Evolutionary conservation across 371 early-diverging fungal species (phyloP), one percentile per base, ranked within the genome.

Genomic region (Mucor lusitanicus): DNA sequence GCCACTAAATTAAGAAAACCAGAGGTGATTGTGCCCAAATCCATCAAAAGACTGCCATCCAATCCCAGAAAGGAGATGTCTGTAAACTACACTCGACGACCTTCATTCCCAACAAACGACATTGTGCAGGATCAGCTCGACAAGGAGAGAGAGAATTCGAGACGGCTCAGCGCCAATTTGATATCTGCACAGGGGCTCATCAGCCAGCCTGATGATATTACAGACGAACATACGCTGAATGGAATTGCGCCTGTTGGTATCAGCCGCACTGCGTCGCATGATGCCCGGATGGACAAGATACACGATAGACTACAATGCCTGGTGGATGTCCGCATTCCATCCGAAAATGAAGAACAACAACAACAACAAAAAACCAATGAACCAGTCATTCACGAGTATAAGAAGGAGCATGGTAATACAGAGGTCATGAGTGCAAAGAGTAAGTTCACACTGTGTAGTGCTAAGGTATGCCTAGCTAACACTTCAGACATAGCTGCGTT

Each of bases 151-250:
- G 71, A 70, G 60, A 70, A 68, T 11, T 59, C 71, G 11, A 54
- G 59, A 32, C 37, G 65, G 3, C 28, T 70, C 8, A 63, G 63
- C 27, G 73, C 61, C 13, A 70, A 73, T 39, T 44, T 70, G 17
- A 62, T 76, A 7, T 72, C 70, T 25, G 76, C 76, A 8, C 76
- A 76, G 19, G 76, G 76, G 11, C 42, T 72, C 3, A 70, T 76
- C 50, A 72, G 63, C 23, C 69, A 71, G 33, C 68, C 75, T 3
- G 68, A 70, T 21, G 67, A 63, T 35, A 39, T 23, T 21, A 42
- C 40, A 28, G 30, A 33, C 19, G 23, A 27, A 3, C 27, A 35
- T 53, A 19, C 7, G 17, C 35, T 6, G 27, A 46, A 66, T 6
- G n/a, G 23, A 42, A 25, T 46, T 46, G 12, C 40, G 5, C 42